Conservation (phyloP, 805 yeast genomes). For the Suhomyces sp. region DNA sequence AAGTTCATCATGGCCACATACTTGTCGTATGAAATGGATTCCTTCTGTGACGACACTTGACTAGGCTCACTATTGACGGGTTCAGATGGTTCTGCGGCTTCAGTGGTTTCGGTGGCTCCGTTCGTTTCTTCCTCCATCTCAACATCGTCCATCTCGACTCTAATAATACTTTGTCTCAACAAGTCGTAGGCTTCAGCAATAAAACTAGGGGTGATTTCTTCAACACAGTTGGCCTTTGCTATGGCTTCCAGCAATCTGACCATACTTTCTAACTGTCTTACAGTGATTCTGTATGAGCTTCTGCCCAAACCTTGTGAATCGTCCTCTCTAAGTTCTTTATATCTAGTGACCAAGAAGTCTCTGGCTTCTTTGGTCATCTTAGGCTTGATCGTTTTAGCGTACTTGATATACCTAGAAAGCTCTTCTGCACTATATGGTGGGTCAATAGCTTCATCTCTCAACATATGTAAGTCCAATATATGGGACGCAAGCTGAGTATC, state of each 20-base stretch:
- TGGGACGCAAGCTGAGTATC: constrained; percentile 91
- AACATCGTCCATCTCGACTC: constrained; percentile 91
- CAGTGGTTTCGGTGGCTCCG: constrained; percentile 11
- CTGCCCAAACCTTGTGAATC: constrained; percentile 88
- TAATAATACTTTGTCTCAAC: constrained; percentile 84
- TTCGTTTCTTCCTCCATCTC: constrained; percentile 60
- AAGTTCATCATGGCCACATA: constrained; percentile 81
- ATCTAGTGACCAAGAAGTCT: constrained; percentile 68
- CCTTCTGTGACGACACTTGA: constrained; percentile 26
- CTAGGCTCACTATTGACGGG: background rate
- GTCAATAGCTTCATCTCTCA: constrained; percentile 81
- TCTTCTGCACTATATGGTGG: constrained; percentile 91
- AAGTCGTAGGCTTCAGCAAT: constrained; percentile 93
- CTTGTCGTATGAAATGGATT: constrained; percentile 72
- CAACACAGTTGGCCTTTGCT: constrained; percentile 94
- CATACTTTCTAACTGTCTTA: constrained; percentile 93
- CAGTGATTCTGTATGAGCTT: constrained; percentile 90
- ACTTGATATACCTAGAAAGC: constrained; percentile 80
- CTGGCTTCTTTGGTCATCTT: constrained; percentile 79
- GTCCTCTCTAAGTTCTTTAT: constrained; percentile 81
- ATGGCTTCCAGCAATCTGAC: constrained; percentile 92
- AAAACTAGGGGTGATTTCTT: constrained; percentile 75
- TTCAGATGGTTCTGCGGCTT: background rate
- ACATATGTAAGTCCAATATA: constrained; percentile 90
- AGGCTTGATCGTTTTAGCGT: constrained; percentile 92